Base-by-base conservation (phyloP, 228 moss, liverwort and hornwort species). In the Sphagnum fallax region DNA sequence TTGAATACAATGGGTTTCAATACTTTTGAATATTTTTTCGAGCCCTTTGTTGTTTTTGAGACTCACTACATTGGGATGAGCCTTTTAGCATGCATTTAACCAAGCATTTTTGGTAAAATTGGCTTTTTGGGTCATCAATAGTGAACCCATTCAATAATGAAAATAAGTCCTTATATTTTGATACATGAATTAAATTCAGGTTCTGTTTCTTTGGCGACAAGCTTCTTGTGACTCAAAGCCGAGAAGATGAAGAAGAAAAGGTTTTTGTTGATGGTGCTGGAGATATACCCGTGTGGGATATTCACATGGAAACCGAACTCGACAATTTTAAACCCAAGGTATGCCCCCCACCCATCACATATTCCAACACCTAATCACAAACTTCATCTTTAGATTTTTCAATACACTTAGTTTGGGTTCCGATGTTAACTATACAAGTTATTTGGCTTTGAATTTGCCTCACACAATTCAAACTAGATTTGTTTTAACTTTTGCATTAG, bases 161-260 rank as follows among this genome's bases (percentile, higher is more conserved):
- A 67, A 67, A 67, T 10, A 67, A 71, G 57, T 64, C 12, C 32
- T 57, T 4, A 18, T 8, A 52, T 16, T 10, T 9, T 52, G 11
- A 15, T 67, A 13, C 52, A 49, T 50, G 50, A 32, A 32, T 32
- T 32, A 32, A 32, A 14, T 50, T 63, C 83, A 90, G 79, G 64
- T 85, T 80, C 8, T 80, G 85, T 62, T 90, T 86, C 70, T 57
- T 69, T 11, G 78, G 81, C 57, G 71, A 78, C 65, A 77, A 72
- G 60, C 79, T 90, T 32, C 63, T 88, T 8, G 70, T 90, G 6
- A 16, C 88, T 13, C 83, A 84, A 84, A 87, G 76, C 15, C 81
- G 75, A 49, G 18, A 65, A 63, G 80, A 73, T 48, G 73, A 49
- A 48, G 86, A 89, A 51, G 67, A 81, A 5, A 82, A 91, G 77